Conservation (phyloP, 306 rosid genomes). For the Oemleria cerasiformis region DNA sequence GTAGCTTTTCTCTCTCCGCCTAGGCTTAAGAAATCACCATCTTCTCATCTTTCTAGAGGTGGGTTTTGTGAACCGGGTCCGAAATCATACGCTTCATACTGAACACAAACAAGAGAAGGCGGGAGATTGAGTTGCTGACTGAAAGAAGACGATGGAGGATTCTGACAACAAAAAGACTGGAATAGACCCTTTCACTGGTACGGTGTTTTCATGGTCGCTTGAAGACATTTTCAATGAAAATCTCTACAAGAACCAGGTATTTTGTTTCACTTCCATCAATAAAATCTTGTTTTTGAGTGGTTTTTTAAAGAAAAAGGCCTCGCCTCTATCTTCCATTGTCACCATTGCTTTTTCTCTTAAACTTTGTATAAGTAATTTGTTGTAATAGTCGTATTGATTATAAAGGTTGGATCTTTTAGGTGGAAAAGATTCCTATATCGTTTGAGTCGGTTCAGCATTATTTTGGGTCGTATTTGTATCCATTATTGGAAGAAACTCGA, state of each 20-base stretch:
- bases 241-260: slow-evolving; percentile 43
- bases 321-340: not conserved
- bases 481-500: slow-evolving; percentile 68
- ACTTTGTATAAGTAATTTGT: too few species aligned
- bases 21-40: not conserved
- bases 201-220: slow-evolving; percentile 58
- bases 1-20: not conserved
- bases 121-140: not conserved
- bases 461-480: slow-evolving; percentile 43
- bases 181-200: slow-evolving; percentile 20
- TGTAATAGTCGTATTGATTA: too few species aligned
- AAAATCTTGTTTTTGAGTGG: not conserved
- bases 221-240: slow-evolving; percentile 43
- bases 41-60: not conserved
- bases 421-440: slow-evolving; percentile 40
- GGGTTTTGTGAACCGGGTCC: slow-evolving; percentile 4
- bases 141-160: slow-evolving; percentile 27
- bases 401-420: slow-evolving; percentile 26
- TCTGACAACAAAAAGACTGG: slow-evolving; percentile 21
- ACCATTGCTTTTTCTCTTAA: too few species aligned
- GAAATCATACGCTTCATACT: not conserved
- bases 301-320: not conserved
- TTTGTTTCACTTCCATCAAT: not conserved
- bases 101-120: not conserved
- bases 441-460: slow-evolving; percentile 44